Conservation (phyloP, 768 basidiomycete species). For the Psilocybe tampanensis region DNA sequence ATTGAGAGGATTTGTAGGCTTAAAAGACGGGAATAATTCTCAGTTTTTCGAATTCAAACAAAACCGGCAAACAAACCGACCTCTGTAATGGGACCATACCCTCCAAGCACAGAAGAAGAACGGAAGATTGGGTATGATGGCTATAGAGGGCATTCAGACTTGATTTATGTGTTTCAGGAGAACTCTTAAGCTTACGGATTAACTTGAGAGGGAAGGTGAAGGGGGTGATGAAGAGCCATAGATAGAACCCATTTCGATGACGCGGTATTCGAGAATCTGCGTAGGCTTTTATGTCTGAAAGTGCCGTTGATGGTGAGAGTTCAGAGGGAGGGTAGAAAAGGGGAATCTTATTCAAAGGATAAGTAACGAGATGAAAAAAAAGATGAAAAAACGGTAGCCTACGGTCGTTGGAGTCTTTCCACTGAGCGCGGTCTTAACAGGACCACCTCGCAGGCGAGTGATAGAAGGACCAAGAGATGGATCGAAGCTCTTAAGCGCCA, state of each 20-base stretch:
- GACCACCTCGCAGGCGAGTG: constrained; percentile 23
- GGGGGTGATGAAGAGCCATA: constrained; percentile 69
- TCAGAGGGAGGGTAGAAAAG: constrained; percentile 59
- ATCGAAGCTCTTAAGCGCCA: constrained; percentile 72
- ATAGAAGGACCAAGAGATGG: constrained; percentile 65
- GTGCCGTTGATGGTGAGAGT: constrained; percentile 32
- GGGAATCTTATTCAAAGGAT: constrained; percentile 52
- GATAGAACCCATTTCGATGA: constrained; percentile 66
- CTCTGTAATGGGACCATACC: constrained; percentile 84
- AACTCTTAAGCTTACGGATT: constrained; percentile 62
- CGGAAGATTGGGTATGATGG: constrained; percentile 80
- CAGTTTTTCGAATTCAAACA: too few species aligned
- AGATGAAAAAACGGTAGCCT: constrained; percentile 4
- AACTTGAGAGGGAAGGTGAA: constrained; percentile 77
- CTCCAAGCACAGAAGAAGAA: constrained; percentile 88
- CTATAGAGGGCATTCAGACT: constrained; percentile 34
- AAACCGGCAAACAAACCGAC: constrained; percentile 34
- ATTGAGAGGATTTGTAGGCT: constrained; percentile 74
- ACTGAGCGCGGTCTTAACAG: constrained; percentile 9
- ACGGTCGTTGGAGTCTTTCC: constrained; percentile 22
- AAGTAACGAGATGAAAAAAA: neutral
- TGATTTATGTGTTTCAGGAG: neutral
- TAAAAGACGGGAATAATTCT: neutral
- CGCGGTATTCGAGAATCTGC: constrained; percentile 57
- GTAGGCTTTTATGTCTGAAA: constrained; percentile 52